Percentiles rank a stretch among this genome's conserved stretches.
Conservation (phyloP, 129 eudicot genomes). For the Glebionis coronaria region DNA sequence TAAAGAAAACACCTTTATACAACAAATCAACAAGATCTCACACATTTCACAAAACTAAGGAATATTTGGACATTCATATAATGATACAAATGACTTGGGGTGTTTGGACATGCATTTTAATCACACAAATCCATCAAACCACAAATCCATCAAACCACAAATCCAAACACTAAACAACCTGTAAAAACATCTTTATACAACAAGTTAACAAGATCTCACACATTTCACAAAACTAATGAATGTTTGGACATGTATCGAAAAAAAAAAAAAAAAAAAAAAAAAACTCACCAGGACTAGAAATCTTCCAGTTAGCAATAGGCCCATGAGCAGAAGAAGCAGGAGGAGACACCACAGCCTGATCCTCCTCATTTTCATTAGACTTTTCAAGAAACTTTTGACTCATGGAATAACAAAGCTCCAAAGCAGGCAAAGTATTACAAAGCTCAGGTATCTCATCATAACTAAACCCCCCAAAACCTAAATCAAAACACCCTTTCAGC, state of each 20-base stretch:
- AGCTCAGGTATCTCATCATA: slow-evolving; percentile 81
- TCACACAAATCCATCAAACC: too few relatives aligned
- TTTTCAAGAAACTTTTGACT: slow-evolving; percentile 67
- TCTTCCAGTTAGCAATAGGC: slow-evolving; percentile 8
- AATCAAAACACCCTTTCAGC: slow-evolving; percentile 74
- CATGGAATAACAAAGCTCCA: slow-evolving; percentile 85
- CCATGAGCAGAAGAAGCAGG: not conserved
- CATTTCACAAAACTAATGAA: too few relatives aligned
- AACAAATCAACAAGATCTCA: not conserved
- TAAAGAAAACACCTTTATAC: not conserved
- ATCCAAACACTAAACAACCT: not conserved
- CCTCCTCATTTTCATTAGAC: slow-evolving; percentile 28
- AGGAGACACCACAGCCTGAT: not conserved
- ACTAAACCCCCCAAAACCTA: slow-evolving; percentile 84
- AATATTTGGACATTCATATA: not conserved
- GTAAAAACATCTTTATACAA: not conserved
- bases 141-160: not conserved
- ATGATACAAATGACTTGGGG: not conserved
- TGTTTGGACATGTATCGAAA: too few relatives aligned
- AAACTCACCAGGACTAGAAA: slow-evolving; percentile 7
- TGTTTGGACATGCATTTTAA: too few relatives aligned
- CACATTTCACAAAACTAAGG: not conserved
- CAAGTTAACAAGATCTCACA: too few relatives aligned
- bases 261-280: not conserved
- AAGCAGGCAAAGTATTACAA: slow-evolving; percentile 76